Evolutionary conservation across 2,329 filamentous ascomycete genomes (phyloP).

Genomic region (Xylaria sp.): DNA sequence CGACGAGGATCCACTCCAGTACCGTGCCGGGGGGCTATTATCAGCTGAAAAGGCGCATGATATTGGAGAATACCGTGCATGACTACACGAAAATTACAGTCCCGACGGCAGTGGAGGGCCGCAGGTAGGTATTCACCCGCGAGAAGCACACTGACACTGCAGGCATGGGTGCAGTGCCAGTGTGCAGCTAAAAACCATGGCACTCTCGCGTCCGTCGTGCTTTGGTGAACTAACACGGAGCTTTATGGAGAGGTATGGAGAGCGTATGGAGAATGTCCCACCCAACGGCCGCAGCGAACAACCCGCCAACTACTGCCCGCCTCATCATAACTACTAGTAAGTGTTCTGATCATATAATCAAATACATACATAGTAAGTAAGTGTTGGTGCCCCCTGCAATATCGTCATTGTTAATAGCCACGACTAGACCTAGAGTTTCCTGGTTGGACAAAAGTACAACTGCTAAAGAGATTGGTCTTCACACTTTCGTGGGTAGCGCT

Average conservation of each 20-base stretch:
- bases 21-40: conserved; percentile 1
- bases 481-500: conserved; percentile 6
- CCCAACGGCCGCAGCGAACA: neutral
- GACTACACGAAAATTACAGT: conserved; percentile 13
- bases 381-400: neutral
- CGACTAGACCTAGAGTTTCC: neutral
- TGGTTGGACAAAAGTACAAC: conserved; percentile 16
- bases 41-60: conserved; percentile 9
- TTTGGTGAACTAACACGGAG: conserved; percentile 11
- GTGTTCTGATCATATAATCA: too few relatives aligned
- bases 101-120: neutral
- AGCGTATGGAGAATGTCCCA: neutral
- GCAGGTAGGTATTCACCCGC: conserved; percentile 1
- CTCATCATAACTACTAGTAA: neutral
- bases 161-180: neutral
- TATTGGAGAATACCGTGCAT: neutral
- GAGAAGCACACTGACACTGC: conserved; percentile 1
- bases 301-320: neutral
- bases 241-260: neutral
- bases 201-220: conserved; percentile 12
- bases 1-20: conserved; percentile 22
- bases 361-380: neutral
- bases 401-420: neutral
- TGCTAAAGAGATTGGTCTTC: conserved; percentile 12
- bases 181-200: conserved; percentile 11